A percentile compares a stretch with the other conserved stretches of the same genome.
These are phyloP conservation scores for Antrodiella citrinella DNA, from an alignment of 768 basidiomycete genomes.

Conservation along the genomic window DNA sequence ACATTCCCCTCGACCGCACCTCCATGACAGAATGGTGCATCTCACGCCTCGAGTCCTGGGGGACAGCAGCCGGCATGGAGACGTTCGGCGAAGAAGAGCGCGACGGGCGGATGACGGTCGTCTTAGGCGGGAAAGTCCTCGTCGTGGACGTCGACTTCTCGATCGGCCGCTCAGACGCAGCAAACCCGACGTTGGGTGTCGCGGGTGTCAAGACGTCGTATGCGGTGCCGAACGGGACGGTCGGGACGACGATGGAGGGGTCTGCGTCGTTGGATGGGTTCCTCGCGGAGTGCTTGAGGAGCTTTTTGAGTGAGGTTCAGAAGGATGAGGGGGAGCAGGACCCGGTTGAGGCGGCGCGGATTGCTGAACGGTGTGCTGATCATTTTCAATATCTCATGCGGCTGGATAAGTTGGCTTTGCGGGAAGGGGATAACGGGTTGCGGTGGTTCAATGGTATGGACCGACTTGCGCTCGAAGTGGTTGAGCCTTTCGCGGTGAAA, in stretches of 20 bases:
- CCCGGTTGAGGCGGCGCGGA: slow-evolving; percentile 40
- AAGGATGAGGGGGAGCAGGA: slow-evolving; percentile 42
- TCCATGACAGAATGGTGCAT: slow-evolving; percentile 50
- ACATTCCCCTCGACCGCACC: slow-evolving; percentile 43
- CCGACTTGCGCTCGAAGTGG: slow-evolving; percentile 35
- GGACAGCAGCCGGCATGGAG: slow-evolving; percentile 62
- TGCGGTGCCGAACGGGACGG: slow-evolving; percentile 41
- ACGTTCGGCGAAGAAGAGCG: slow-evolving; percentile 54
- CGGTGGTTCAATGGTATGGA: slow-evolving; percentile 72
- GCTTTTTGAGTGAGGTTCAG: slow-evolving; percentile 55
- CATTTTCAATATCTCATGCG: slow-evolving; percentile 64
- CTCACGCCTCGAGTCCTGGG: slow-evolving; percentile 52
- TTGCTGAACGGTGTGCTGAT: slow-evolving; percentile 40
- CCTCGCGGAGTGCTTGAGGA: slow-evolving; percentile 45
- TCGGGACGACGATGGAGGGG: slow-evolving; percentile 30
- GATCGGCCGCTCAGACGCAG: slow-evolving; percentile 31
- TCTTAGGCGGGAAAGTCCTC: slow-evolving; percentile 73
- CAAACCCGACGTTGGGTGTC: slow-evolving; percentile 33
- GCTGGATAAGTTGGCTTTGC: slow-evolving; percentile 58
- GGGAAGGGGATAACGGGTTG: slow-evolving; percentile 53
- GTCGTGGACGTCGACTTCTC: slow-evolving; percentile 69
- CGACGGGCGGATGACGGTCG: slow-evolving; percentile 42
- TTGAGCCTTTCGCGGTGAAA: slow-evolving; percentile 40
- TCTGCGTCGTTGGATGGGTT: slow-evolving; percentile 58
- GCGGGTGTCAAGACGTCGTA: slow-evolving; percentile 67